Base-by-base conservation (phyloP, 495 filamentous ascomycete species). In the Daldinia childiae region DNA sequence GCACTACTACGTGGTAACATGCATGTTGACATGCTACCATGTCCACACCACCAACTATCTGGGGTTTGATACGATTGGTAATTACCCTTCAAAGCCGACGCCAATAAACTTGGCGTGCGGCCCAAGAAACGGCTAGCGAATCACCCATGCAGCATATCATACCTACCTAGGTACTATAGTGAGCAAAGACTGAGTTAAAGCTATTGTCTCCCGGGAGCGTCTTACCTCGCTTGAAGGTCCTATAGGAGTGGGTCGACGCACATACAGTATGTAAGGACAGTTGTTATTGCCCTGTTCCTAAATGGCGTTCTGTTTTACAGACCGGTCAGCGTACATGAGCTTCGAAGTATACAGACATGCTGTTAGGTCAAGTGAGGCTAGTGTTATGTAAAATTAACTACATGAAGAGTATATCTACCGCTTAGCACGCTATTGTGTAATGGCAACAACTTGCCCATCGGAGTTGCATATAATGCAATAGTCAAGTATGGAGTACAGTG, bases 1-100 rank as follows among this genome's bases (percentile, higher is more conserved):
- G 63, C 60, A 48, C 30, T 64, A 64, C 61, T 64, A 36, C 54
- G 11, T 60, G 64, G 52, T 30, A 14, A 3, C 32, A 50, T 55
- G 55, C 54, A 64, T 6, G 29, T 57, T 57, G n/a, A n/a, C 29
- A 19, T 26, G 54, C 48, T 60, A 58, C 54, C 32, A 48, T 59
- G 61, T 41, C 69, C 69, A 68, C 64, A 68, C 69, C 64, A 68
- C 54, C 50, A 45, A 64, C 34, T 56, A 17, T 51, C 45, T 62
- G 60, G 69, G 12, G 57, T 19, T 27, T 24, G 8, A 52, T 72
- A 50, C 30, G 27, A 64, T 68, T 68, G 64, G 64, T 50, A 59
- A 26, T 21, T 30, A 11, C 39, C 11, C 14, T 69, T 26, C 41
- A 61, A 62, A 64, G 66, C 71, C 67, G 66, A 32, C 52, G 57